Base-by-base conservation (phyloP, 768 basidiomycete species). In the Tulasnella sp. region DNA sequence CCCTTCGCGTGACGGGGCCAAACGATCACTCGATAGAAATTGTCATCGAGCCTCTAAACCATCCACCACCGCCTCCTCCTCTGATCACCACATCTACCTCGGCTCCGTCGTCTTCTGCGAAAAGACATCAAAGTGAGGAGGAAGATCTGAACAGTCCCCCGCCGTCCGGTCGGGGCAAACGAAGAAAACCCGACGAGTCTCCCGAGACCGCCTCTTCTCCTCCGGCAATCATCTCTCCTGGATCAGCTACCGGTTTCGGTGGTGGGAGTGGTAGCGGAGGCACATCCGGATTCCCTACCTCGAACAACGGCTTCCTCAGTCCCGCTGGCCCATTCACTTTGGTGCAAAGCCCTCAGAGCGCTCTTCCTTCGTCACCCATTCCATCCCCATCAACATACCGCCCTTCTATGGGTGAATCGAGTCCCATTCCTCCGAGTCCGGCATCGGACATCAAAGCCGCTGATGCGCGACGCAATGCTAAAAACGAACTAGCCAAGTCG, bases 21-120 rank as follows among this genome's bases (percentile, higher is more conserved):
- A 52, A 62, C 26, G 75, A 75, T 5, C 68, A 72, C 36, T 72
- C 75, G 29, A 72, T 75, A 19, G 74, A 75, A 52, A 67, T 75
- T 8, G 71, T 75, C 12, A 74, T 75, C 36, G 75, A 75, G 34
- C 69, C 52, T 9, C 69, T 44, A 1, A 32, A 40, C 26, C 67
- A 29, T 26, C 67, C 67, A 39, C 41, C 67, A 12, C 67, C 67
- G 29, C 74, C 74, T 59, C 72, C 68, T 22, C 66, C 72, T 75
- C 66, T 36, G 7, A 41, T 32, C 9, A 64, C 63, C 22, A 35
- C 63, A 14, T 19, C 32, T 39, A 29, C 4, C 16, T 8, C 63
- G 14, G 32, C 29, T 69, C 14, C 59, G 16, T 64, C 36, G 7
- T 11, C 63, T 35, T 32, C 32, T 34, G 22, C 40, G 19, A 66